These are phyloP conservation scores for Falciphora oryzae DNA, from an alignment of 2,329 filamentous ascomycete genomes.

Conservation along the genomic window DNA sequence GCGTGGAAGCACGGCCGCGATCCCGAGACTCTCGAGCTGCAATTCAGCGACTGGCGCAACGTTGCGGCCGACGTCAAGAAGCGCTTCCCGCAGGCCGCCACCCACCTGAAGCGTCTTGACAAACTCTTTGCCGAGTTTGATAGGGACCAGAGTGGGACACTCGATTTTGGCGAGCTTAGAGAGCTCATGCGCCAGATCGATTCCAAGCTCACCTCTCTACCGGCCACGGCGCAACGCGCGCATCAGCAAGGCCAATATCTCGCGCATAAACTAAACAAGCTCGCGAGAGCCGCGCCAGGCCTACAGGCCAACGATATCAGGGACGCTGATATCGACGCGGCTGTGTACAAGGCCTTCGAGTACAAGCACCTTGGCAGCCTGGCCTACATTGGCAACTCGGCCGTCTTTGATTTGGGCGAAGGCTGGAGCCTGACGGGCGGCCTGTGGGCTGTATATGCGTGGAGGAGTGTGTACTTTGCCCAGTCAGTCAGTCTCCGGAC, in stretches of 20 bases:
- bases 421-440: constrained; percentile 77
- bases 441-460: constrained; percentile 88
- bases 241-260: constrained; percentile 95
- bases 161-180: constrained; percentile 87
- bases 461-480: constrained; percentile 94
- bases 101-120: constrained; percentile 83
- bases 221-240: constrained; percentile 91
- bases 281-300: constrained; percentile 71
- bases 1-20: constrained; percentile 91
- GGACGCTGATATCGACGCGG: constrained; percentile 86
- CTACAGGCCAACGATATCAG: constrained; percentile 73
- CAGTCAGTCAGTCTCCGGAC: constrained; percentile 94
- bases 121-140: constrained; percentile 90
- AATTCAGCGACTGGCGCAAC: constrained; percentile 80
- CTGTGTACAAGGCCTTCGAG: constrained; percentile 89
- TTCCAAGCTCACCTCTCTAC: constrained; percentile 85
- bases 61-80: constrained; percentile 79
- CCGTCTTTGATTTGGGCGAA: constrained; percentile 81
- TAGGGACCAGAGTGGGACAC: constrained; percentile 83
- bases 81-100: constrained; percentile 84
- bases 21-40: constrained; percentile 79
- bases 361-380: constrained; percentile 88
- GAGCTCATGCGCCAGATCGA: constrained; percentile 91
- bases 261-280: constrained; percentile 87
- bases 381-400: constrained; percentile 94